Base-by-base conservation (phyloP, 768 basidiomycete genomes). In the Termitomyces sp. region DNA sequence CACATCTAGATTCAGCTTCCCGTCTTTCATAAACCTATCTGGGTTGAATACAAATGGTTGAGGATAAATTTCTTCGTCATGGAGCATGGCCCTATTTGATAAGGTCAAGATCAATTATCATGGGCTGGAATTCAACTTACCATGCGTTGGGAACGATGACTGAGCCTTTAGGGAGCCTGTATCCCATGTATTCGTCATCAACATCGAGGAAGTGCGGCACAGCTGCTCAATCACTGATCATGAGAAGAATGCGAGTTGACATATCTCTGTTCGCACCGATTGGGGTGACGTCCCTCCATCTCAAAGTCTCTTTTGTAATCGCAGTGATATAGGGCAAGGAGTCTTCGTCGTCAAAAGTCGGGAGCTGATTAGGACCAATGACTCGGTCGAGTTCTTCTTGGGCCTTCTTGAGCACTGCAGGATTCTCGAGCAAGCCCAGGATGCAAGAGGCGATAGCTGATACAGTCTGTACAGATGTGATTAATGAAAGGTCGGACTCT, bases 131-230 rank as follows among this genome's bases (percentile, higher is more conserved):
- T 6, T 38, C 19, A 10, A 54, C 59, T 31, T 47, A 73, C 74
- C 71, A 74, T 40, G 63, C 59, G 51, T 74, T 74, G 3, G 66
- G 45, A 37, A 73, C 57, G 46, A 72, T 52, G 16, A 69, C 62
- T 2, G 70, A 56, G 2, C 64, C 70, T 32, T 68, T 68, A 0
- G 74, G 75, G 38, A 78, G 73, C 50, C 60, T 43, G 47, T 73
- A 73, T 0, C 73, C 75, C 19, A 65, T 59, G 58, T 76, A 77
- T 4, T 66, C 57, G 55, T 75, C 72, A 6, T 75, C 75, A 7
- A 64, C 63, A 5, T 53, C 56, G 7, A 66, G 61, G n/a, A 59
- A 48, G 58, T 74, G 75, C 9, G 72, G 70, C 11, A 72, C 21
- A 14, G 62, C 75, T 75, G 34, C 8, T 34, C 16, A n/a, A 53